Percentiles rank a stretch among this genome's conserved stretches.
These are phyloP conservation scores for Moesziomyces parantarcticus DNA, from an alignment of 1,284 basidiomycete species.

Conservation along the genomic window DNA sequence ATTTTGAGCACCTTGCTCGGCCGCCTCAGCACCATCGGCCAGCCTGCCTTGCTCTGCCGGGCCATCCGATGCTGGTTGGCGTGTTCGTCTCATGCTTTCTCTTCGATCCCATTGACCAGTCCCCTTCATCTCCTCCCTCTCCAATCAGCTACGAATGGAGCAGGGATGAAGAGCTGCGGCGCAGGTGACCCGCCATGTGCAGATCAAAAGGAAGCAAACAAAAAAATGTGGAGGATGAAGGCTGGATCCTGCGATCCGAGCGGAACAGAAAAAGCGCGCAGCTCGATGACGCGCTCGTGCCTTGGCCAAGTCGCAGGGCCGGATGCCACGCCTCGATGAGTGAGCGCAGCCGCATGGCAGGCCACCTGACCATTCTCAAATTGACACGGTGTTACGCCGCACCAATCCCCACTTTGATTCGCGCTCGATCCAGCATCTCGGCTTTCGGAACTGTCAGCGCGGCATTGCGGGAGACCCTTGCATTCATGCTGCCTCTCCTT, in stretches of 20 bases:
- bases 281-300: constrained; percentile 13
- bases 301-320: background rate
- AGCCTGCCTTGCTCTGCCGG: too few species aligned
- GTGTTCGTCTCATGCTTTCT: too few species aligned
- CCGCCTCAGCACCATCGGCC: too few species aligned
- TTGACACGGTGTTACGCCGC: background rate
- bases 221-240: background rate
- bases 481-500: background rate
- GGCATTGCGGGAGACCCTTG: background rate
- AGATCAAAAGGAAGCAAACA: too few species aligned
- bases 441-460: background rate
- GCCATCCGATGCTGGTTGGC: too few species aligned
- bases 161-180: too few species aligned
- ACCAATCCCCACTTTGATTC: background rate
- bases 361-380: background rate
- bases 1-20: background rate
- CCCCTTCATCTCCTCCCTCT: too few species aligned
- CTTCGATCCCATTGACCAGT: too few species aligned
- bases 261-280: background rate
- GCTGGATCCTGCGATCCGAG: background rate
- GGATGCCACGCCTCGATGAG: too few species aligned
- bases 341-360: background rate
- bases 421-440: background rate
- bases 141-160: too few species aligned
- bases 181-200: too few species aligned